A percentile compares a stretch with the other conserved stretches of the same genome.
Conservation (phyloP, 2,329 filamentous ascomycete genomes). For the Alternaria incomplexa region DNA sequence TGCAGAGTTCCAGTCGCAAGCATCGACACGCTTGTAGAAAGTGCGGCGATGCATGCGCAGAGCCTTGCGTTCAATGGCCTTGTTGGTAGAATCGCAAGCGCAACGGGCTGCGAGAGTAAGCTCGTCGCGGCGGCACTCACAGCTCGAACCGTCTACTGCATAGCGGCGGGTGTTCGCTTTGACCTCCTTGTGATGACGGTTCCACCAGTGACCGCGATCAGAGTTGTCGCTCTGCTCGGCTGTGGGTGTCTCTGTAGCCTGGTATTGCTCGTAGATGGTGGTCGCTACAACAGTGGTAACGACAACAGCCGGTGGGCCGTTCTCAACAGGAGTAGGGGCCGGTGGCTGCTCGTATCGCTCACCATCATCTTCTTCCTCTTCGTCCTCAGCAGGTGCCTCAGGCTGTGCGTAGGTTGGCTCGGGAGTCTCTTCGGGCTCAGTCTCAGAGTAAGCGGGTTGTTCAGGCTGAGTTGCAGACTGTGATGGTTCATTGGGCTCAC, state of each 20-base stretch:
- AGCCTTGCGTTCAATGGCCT: slow-evolving; percentile 39
- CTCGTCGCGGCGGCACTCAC: slow-evolving; percentile 32
- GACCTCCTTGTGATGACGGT: slow-evolving; percentile 17
- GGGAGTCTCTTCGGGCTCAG: slow-evolving; percentile 14
- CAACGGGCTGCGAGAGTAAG: slow-evolving; percentile 28
- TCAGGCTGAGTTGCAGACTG: slow-evolving; percentile 19
- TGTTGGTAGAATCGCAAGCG: slow-evolving; percentile 30
- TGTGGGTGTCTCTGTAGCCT: slow-evolving; percentile 7
- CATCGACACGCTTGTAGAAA: slow-evolving; percentile 36
- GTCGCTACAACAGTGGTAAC: slow-evolving; percentile 11
- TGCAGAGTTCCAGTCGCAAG: slow-evolving; percentile 46
- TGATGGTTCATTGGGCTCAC: slow-evolving; percentile 12
- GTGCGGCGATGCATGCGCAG: slow-evolving; percentile 41
- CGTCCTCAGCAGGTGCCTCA: slow-evolving; percentile 3
- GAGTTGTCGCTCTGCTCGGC: slow-evolving; percentile 10
- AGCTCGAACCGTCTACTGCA: slow-evolving; percentile 38
- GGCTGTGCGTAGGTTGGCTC: slow-evolving; percentile 6
- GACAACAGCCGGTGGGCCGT: slow-evolving; percentile 1
- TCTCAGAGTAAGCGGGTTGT: slow-evolving; percentile 12
- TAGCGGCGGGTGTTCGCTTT: slow-evolving; percentile 23
- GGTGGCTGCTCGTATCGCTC: slow-evolving; percentile 1
- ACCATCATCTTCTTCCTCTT: background rate
- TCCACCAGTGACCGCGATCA: slow-evolving; percentile 1
- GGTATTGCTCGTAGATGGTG: slow-evolving; percentile 3
- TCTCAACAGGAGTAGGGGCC: background rate